Base-by-base conservation (phyloP, 2,329 filamentous ascomycete species). In the Sporothrix curviconia region DNA sequence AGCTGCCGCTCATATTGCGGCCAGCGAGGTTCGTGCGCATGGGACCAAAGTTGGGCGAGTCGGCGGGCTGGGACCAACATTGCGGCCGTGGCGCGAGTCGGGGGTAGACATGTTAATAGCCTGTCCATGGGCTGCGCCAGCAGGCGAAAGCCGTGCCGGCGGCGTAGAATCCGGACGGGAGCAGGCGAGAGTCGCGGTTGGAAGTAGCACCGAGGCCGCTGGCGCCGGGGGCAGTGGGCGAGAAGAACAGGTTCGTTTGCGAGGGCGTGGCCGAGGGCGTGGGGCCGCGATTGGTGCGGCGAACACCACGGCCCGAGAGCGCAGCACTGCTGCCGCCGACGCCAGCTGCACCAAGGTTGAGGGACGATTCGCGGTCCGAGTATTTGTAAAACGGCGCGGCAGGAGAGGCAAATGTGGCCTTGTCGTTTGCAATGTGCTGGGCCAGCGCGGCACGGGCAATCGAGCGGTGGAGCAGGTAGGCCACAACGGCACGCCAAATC, bases 121-220 rank as follows among this genome's bases (percentile, higher is more conserved):
- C 60, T 78, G 77, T 44, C 71, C 73, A 57, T 78, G 75, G 62
- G 73, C 72, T 12, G 71, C 76, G 56, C 69, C 69, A 71, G 43
- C 77, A 72, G 46, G 76, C 76, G 60, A 76, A n/a, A 76, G 22
- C 86, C 32, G 78, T 79, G 3, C 78, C 78, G 5, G 89, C 81
- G 32, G 90, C 86, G 68, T 97, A 97, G 74, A 95, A 96, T 1
- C 92, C 92, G 3, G 92, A 87, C 15, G 92, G 92, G 19, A 96
- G 78, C 68, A 92, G 95, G n/a, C 78, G 78, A 1, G 90, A 95
- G 59, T 82, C 83, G 55, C 92, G 86, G 64, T 82, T 82, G 46
- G 73, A 74, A 39, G 78, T 73, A 60, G 74, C 73, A 52, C 78
- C 76, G 58, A 78, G 76, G 14, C 78, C 74, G 39, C 82, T 83